A percentile compares a stretch with the other conserved stretches of the same genome.
Evolutionary conservation across 331 rosid species (phyloP).

Genomic region (Pyracantha coccinea): DNA sequence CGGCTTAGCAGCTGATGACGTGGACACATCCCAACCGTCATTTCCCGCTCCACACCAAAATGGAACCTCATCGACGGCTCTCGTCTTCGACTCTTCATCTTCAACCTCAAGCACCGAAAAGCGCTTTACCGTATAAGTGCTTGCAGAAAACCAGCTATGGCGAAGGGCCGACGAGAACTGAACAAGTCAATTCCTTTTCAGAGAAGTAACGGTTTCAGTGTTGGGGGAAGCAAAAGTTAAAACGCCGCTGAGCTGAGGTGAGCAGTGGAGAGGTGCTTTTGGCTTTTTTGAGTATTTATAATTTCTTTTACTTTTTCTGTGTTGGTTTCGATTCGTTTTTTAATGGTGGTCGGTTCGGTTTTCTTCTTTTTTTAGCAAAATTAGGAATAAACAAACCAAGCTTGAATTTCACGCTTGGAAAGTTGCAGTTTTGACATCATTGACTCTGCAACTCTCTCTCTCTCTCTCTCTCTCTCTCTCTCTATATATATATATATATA

Average conservation of each 20-base stretch:
- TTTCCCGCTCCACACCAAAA: background rate
- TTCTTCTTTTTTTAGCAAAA: background rate
- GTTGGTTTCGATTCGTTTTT: constrained; percentile 19
- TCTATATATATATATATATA: background rate
- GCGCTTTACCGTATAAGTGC: background rate
- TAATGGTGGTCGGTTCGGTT: constrained; percentile 34
- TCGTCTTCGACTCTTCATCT: constrained; percentile 13
- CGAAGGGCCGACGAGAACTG: background rate
- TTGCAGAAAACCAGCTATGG: constrained; percentile 12
- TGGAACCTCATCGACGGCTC: background rate
- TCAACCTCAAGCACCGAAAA: background rate
- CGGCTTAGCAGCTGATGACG: constrained; percentile 12
- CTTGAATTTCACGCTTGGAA: constrained; percentile 37
- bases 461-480: background rate
- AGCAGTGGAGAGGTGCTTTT: constrained; percentile 10
- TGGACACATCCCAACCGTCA: constrained; percentile 24
- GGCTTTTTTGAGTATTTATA: constrained; percentile 11
- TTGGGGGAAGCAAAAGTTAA: constrained; percentile 29
- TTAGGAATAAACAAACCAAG: constrained; percentile 8
- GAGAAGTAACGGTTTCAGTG: constrained; percentile 18
- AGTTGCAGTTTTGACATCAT: constrained; percentile 17
- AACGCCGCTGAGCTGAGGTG: background rate
- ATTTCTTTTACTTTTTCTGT: background rate
- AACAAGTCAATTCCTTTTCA: constrained; percentile 14
- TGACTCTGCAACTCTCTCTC: constrained; percentile 4